Evolutionary conservation across 306 rosid species (phyloP), one percentile per base, ranked within the genome.

Genomic region (Rosa rugosa): DNA sequence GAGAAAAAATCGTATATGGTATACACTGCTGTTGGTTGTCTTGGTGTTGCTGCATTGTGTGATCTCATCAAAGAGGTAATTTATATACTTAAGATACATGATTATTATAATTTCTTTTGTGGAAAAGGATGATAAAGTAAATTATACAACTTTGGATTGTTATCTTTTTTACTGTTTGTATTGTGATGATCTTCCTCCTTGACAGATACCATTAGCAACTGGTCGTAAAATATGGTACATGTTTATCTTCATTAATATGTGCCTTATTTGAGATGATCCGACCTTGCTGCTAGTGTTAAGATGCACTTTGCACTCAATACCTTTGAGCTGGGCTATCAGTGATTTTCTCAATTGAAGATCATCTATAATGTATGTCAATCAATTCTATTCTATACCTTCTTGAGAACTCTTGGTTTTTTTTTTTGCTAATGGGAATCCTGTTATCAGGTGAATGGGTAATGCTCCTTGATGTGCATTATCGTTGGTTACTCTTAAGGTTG

Each of bases 1-100:
- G 99, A 94, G 91, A 89, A 72, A 83, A 94, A 94, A 71, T 87
- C 97, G 3, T 94, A 92, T 79, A 86, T 94, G 97, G 87, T 92
- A 25, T 92, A 94, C 84, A 86, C 97, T 38, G 99, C 97, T 84
- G 84, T 92, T 23, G 97, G 95, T 20, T 94, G 97, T 87, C 85
- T 94, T 46, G 97, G 98, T 80, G 73, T 94, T 80, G 80, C 92
- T 60, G 92, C 93, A 65, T 77, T 92, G 82, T 85, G 83, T 34
- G 98, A 92, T 83, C 80, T 92, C 56, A 23, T 94, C 85, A 88
- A 82, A 81, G 98, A 94, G 97, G 98, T 94, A 92, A 59, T 70
- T 34, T 53, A 73, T 75, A 22, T 27, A 12, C 7, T 20, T 31
- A 6, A 10, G 5, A 23, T 11, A 36, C 10, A 49, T 22, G 10